Evolutionary conservation across 441 rosid genomes (phyloP), one percentile per base, ranked within the genome.

Genomic region (Euphorbia celastroides): DNA sequence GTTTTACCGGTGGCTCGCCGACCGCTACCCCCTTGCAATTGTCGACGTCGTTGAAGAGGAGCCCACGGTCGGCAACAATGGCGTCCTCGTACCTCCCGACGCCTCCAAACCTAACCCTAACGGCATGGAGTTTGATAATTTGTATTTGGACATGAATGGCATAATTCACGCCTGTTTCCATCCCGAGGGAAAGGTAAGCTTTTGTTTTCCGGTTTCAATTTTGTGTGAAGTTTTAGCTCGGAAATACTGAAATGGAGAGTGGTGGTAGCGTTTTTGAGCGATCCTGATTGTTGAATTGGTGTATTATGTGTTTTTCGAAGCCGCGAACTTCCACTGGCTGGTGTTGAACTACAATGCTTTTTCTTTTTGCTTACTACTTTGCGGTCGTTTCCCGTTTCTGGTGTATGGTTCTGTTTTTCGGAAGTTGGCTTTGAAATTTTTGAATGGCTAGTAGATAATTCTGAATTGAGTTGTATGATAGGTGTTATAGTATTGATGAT

Each of bases 81-180:
- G 92, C 67, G 62, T 54, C 61, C n/a, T 54, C 13, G 19, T 23
- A 42, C 83, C 88, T 2, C 46, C 87, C 9, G 98, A 94, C 57
- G 79, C 81, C 72, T 80, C 86, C 28, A 84, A 76, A 78, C 89
- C 93, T 72, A 95, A 95, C 82, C 98, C 99, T 79, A 95, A 92
- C 60, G 96, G 95, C 67, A 28, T 80, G 23, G 99, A 92, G 75
- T 95, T 82, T 54, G 98, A 95, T 70, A 92, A 95, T 72, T 44
- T 95, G 77, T 95, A 95, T 66, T 78, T 95, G 48, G 99, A 95
- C 70, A 92, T 95, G 95, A 95, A 95, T 61, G 96, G 97, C n/a
- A 90, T 95, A 57, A 85, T 92, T 67, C 98, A 92, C 62, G 96
- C 99, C 50, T 90, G 99, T 78, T 94, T 94, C 67, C 99, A 92